Percentiles rank a stretch among this genome's conserved stretches.
Evolutionary conservation across 1,139 yeast genomes (phyloP).

Genomic region (Debaryomyces fabryi): DNA sequence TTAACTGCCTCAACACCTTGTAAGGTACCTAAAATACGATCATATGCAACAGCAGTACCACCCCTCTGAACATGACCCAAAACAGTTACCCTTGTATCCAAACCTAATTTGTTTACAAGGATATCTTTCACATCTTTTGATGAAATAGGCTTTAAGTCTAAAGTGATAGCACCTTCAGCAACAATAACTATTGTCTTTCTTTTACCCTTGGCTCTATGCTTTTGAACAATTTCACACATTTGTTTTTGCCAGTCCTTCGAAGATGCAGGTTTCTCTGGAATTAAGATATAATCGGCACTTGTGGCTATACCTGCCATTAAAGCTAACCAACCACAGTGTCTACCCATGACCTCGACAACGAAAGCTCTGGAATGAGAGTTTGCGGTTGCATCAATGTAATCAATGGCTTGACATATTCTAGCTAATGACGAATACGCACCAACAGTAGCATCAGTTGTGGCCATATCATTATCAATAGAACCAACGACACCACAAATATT

Average conservation of each 20-base stretch:
- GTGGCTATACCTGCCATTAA: slow-evolving; percentile 83
- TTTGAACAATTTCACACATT: slow-evolving; percentile 62
- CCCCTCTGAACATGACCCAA: slow-evolving; percentile 88
- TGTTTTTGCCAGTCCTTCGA: slow-evolving; percentile 66
- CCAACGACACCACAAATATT: slow-evolving; percentile 82
- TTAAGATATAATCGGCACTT: slow-evolving; percentile 77
- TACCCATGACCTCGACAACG: slow-evolving; percentile 87
- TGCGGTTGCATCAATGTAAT: slow-evolving; percentile 83
- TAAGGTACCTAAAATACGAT: slow-evolving; percentile 71
- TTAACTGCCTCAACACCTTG: slow-evolving; percentile 86
- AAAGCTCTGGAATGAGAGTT: slow-evolving; percentile 82
- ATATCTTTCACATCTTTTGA: slow-evolving; percentile 70
- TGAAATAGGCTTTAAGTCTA: slow-evolving; percentile 65
- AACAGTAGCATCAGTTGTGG: slow-evolving; percentile 78
- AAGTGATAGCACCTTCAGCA: slow-evolving; percentile 81
- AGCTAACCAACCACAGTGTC: slow-evolving; percentile 89
- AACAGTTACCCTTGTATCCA: slow-evolving; percentile 78
- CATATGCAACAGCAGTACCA: slow-evolving; percentile 83
- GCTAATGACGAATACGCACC: slow-evolving; percentile 81
- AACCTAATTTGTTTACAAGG: slow-evolving; percentile 62
- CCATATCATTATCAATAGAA: slow-evolving; percentile 83
- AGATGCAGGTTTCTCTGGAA: slow-evolving; percentile 76
- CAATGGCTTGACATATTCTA: slow-evolving; percentile 76
- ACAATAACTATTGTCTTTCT: slow-evolving; percentile 80
- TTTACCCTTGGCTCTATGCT: slow-evolving; percentile 72